A percentile compares a stretch with the other conserved stretches of the same genome.
These are phyloP conservation scores for Colletotrichum cordylinicola DNA, from an alignment of 2,329 filamentous ascomycete species.

Conservation along the genomic window DNA sequence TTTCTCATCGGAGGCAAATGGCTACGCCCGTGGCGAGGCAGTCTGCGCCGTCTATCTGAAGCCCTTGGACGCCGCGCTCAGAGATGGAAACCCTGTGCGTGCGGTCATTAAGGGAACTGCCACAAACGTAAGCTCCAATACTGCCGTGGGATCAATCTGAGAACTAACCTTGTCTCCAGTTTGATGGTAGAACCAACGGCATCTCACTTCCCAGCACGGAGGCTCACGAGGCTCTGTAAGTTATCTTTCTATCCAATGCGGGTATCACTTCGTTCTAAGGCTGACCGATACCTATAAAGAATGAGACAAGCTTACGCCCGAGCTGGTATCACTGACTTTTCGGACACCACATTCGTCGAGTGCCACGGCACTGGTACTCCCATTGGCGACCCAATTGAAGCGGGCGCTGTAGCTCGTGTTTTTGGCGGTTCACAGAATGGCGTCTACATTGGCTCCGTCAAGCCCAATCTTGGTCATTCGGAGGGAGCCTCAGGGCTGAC, in stretches of 20 bases:
- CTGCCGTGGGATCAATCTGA: neutral
- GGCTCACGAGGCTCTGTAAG: conserved; percentile 36
- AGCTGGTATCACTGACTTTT: neutral
- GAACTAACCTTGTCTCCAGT: neutral
- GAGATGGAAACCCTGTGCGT: conserved; percentile 40
- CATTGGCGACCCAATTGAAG: conserved; percentile 53
- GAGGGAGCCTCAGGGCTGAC: conserved; percentile 38
- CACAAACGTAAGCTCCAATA: conserved; percentile 18
- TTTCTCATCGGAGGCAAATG: conserved; percentile 42
- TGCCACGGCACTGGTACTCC: conserved; percentile 33
- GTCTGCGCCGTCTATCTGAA: conserved; percentile 45
- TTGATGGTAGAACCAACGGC: conserved; percentile 38
- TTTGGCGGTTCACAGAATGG: conserved; percentile 27
- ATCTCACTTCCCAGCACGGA: conserved; percentile 43
- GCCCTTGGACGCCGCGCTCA: conserved; percentile 41
- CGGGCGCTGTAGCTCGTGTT: conserved; percentile 32
- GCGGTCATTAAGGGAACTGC: conserved; percentile 33
- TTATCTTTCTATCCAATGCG: neutral
- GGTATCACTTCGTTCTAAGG: neutral
- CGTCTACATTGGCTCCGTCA: conserved; percentile 32
- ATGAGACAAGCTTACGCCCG: neutral
- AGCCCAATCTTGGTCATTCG: conserved; percentile 42
- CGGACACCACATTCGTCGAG: conserved; percentile 15
- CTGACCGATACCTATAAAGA: neutral
- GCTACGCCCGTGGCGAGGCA: conserved; percentile 50